Conservation (phyloP, 2,329 filamentous ascomycete genomes). For the Xylariaceae sp. region DNA sequence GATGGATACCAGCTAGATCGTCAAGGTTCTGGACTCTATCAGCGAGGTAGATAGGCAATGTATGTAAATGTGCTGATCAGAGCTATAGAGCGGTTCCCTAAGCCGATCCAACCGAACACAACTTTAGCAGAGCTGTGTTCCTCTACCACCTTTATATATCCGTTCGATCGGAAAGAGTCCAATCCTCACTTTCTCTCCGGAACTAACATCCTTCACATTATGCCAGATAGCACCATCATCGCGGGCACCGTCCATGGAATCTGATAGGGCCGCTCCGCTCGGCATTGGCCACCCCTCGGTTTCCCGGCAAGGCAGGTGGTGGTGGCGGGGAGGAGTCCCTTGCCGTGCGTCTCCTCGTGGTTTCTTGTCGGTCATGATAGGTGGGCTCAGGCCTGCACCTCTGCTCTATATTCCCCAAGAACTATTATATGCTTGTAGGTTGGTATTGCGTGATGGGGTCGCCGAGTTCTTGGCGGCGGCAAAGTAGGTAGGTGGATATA, state of each 20-base stretch:
- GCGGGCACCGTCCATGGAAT: background rate
- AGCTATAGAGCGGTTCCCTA: too few relatives aligned
- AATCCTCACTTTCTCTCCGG: background rate
- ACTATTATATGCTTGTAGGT: slow-evolving; percentile 18
- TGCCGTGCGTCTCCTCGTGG: slow-evolving; percentile 12
- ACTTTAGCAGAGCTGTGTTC: background rate
- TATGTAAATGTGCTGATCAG: too few relatives aligned
- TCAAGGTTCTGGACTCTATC: background rate
- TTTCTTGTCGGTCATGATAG: slow-evolving; percentile 16
- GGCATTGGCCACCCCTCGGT: background rate
- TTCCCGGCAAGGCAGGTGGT: slow-evolving; percentile 30
- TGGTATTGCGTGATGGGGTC: slow-evolving; percentile 26
- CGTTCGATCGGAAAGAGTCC: slow-evolving; percentile 15
- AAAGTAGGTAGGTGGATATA: slow-evolving; percentile 21
- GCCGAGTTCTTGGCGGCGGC: slow-evolving; percentile 18
- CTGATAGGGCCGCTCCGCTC: too few relatives aligned
- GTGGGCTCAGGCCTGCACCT: slow-evolving; percentile 11
- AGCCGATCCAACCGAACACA: too few relatives aligned
- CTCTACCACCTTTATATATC: slow-evolving; percentile 4
- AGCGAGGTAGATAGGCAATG: background rate
- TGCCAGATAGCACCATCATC: slow-evolving; percentile 28
- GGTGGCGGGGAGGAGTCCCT: slow-evolving; percentile 4
- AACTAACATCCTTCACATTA: slow-evolving; percentile 5
- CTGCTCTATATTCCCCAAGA: slow-evolving; percentile 5
- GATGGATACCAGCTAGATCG: too few relatives aligned